Evolutionary conservation across 768 basidiomycete species (phyloP), one percentile per base, ranked within the genome.

Genomic region (Kwoniella newhampshirensis): DNA sequence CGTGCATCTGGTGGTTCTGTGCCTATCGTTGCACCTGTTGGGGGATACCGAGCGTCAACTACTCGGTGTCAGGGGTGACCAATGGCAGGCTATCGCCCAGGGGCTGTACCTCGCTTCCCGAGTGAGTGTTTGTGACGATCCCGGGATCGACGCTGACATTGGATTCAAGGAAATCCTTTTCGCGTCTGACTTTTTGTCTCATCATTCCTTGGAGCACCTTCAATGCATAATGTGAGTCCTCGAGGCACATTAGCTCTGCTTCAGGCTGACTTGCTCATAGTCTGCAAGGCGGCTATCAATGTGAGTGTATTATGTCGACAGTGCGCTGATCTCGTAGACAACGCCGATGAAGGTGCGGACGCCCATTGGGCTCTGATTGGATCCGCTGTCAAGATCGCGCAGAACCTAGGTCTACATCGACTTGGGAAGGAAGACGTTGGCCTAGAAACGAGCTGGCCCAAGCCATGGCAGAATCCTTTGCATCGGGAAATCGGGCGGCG

Each of bases 211-310:
- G 7, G 48, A 50, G 32, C 48, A 50, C 21, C 18, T 50, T 18
- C 48, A 50, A 21, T 30, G 48, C 23, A 50, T 50, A 7, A 32
- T 50, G 48, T 50, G 32, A 37, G 48, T 50, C 5, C 27, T 20
- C 12, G 17, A 32, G 13, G 32, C 6, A 6, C 13, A 13, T 20
- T 21, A 9, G 8, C 17, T 23, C 4, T 9, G 15, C 18, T 47
- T n/a, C n/a, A n/a, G n/a, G 20, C 6, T 32, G 32, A 6, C 32
- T 6, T 6, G 7, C 32, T 6, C 32, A 6, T 32, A 50, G 48
- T 20, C 18, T 50, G n/a, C 48, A 50, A 50, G 48, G 48, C 18
- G 48, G 23, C 18, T 50, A 32, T 32, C 48, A 50, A 50, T 50
- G 48, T 50, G 18, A 20, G 48, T 50, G 8, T 4, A 18, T 12